Evolutionary conservation across 2,329 filamentous ascomycete genomes (phyloP).

Genomic region (Fusarium illudens): DNA sequence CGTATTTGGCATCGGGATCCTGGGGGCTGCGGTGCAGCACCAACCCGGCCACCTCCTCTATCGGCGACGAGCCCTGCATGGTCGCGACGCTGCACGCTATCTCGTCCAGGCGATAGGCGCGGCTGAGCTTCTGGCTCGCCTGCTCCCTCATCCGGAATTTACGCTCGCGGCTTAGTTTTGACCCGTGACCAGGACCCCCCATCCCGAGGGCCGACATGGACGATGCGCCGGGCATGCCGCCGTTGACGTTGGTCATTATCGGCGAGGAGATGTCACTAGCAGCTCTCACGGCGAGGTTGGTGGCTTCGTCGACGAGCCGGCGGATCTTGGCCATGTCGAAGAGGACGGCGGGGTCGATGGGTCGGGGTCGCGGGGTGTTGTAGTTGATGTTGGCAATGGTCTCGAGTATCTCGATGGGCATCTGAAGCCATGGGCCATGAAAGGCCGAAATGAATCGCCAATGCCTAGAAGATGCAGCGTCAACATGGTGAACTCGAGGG

Average conservation of each 20-base stretch:
- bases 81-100: conserved; percentile 83
- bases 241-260: conserved; percentile 65
- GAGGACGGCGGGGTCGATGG: conserved; percentile 81
- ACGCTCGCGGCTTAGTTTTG: conserved; percentile 77
- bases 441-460: conserved; percentile 88
- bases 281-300: conserved; percentile 78
- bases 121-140: conserved; percentile 78
- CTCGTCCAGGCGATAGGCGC: conserved; percentile 83
- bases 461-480: conserved; percentile 62
- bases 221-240: conserved; percentile 42
- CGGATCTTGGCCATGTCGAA: conserved; percentile 87
- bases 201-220: conserved; percentile 32
- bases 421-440: conserved; percentile 83
- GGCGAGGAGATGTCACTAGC: conserved; percentile 76
- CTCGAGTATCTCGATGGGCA: conserved; percentile 81
- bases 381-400: conserved; percentile 82
- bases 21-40: conserved; percentile 75
- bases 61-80: conserved; percentile 80
- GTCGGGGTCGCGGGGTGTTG: conserved; percentile 76
- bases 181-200: conserved; percentile 63
- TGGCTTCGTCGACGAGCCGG: conserved; percentile 80
- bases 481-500: conserved; percentile 1
- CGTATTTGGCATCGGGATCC: conserved; percentile 80
- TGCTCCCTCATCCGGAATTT: conserved; percentile 83
- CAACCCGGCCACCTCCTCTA: conserved; percentile 78